Percentiles rank a stretch among this genome's conserved stretches.
Conservation (phyloP, 495 filamentous ascomycete species). For the Wilcoxina mikolae region DNA sequence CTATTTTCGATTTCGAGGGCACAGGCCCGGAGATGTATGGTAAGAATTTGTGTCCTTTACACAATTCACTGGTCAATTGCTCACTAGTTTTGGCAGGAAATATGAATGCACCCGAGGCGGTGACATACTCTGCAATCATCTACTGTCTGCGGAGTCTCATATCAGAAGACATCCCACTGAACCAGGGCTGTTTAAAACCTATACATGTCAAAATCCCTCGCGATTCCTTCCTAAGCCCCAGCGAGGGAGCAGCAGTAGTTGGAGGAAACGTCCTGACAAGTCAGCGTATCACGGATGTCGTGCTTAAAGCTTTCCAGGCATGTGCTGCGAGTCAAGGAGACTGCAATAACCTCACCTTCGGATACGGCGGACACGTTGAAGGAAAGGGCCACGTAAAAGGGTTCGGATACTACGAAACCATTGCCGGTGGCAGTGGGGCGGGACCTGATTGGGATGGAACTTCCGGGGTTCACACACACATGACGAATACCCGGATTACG, state of each 20-base stretch:
- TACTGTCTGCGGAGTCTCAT: conserved; percentile 91
- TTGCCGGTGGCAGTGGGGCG: conserved; percentile 82
- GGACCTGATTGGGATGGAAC: conserved; percentile 74
- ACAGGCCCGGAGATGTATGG: conserved; percentile 89
- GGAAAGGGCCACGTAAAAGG: conserved; percentile 48
- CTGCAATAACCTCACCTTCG: conserved; percentile 81
- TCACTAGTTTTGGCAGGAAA: conserved; percentile 36
- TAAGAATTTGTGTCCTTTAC: conserved; percentile 14
- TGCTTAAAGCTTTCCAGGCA: conserved; percentile 76
- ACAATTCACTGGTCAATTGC: conserved; percentile 3
- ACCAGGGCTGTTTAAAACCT: conserved; percentile 86
- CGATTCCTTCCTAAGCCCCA: conserved; percentile 70
- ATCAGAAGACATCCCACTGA: conserved; percentile 82
- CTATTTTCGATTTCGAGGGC: conserved; percentile 77
- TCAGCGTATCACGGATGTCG: conserved; percentile 87
- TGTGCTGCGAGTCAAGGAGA: conserved; percentile 85
- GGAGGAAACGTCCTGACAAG: conserved; percentile 88
- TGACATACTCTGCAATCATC: conserved; percentile 91
- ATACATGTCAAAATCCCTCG: conserved; percentile 75
- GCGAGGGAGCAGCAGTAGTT: conserved; percentile 77
- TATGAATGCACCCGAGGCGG: conserved; percentile 86
- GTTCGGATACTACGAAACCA: conserved; percentile 97
- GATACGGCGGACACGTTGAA: conserved; percentile 65
- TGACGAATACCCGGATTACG: conserved; percentile 99
- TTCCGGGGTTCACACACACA: conserved; percentile 82